Percentiles rank a stretch among this genome's conserved stretches.
These are phyloP conservation scores for Brassica juncea DNA, from an alignment of 345 rosid genomes.

Conservation along the genomic window DNA sequence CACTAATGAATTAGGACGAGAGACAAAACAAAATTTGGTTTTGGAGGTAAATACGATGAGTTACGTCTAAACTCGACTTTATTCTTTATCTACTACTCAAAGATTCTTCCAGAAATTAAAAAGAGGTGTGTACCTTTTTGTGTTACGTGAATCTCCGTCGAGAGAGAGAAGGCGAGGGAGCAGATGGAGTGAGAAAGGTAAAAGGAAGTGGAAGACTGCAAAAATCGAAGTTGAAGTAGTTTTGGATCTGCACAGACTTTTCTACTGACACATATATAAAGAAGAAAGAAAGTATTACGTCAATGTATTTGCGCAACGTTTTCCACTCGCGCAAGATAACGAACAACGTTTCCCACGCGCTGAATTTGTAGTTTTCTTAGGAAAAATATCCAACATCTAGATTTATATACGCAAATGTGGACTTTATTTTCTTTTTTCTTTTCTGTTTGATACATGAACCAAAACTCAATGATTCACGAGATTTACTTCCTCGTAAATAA, in stretches of 20 bases:
- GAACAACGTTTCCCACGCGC: conserved; percentile 23
- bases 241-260: conserved; percentile 28
- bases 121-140: background rate
- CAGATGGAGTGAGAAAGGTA: background rate
- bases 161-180: background rate
- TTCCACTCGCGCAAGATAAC: conserved; percentile 20
- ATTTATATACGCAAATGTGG: background rate
- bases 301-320: background rate
- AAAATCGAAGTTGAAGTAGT: background rate
- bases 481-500: background rate
- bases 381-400: background rate
- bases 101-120: background rate
- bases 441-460: background rate
- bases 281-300: background rate
- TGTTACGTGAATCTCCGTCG: background rate
- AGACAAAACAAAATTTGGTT: background rate
- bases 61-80: conserved; percentile 4
- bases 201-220: background rate
- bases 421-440: background rate
- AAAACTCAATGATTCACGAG: background rate
- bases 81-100: conserved; percentile 1
- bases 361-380: background rate
- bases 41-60: conserved; percentile 11
- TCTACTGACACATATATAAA: background rate
- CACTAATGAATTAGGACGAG: background rate